Percentiles rank a stretch among this genome's conserved stretches.
These are phyloP conservation scores for Wallemia hederae DNA, from an alignment of 1,284 basidiomycete species.

Conservation along the genomic window DNA sequence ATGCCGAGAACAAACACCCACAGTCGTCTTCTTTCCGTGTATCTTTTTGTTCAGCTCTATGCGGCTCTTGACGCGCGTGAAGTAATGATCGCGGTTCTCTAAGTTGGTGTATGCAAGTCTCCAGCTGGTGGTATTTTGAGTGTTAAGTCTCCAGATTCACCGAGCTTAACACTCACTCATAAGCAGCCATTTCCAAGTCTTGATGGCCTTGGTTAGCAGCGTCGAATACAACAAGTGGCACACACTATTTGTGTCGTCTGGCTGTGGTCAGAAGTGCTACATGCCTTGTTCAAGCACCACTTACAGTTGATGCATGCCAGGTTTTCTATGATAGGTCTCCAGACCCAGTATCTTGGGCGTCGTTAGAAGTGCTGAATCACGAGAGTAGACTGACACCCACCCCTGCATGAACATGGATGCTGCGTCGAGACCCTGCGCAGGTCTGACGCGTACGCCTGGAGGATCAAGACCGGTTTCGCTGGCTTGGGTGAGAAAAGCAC, in stretches of 20 bases:
- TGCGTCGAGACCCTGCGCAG: conserved; percentile 66
- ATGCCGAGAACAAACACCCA: conserved; percentile 2
- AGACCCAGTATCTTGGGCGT: conserved; percentile 52
- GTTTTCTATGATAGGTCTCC: conserved; percentile 80
- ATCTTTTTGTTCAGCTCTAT: conserved; percentile 54
- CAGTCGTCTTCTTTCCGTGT: conserved; percentile 31
- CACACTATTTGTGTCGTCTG: conserved; percentile 42
- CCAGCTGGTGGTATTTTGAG: conserved; percentile 10
- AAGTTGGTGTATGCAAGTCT: conserved; percentile 63
- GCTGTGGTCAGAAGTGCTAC: not conserved
- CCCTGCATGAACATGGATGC: conserved; percentile 69
- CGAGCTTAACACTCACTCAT: conserved; percentile 34
- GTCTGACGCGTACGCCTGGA: conserved; percentile 57
- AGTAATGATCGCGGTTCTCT: conserved; percentile 77
- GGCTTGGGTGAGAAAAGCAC: too few species aligned
- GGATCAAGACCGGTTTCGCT: conserved; percentile 67
- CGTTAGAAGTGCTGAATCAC: not conserved
- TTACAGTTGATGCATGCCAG: conserved; percentile 48
- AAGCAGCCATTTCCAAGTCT: conserved; percentile 49
- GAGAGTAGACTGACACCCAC: conserved; percentile 5
- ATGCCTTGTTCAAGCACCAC: not conserved
- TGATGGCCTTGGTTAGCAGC: conserved; percentile 4
- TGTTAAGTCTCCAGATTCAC: not conserved
- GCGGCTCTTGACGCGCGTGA: conserved; percentile 51
- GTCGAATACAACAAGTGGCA: not conserved